phyloP scores from a whole-genome alignment of 2,329 filamentous ascomycete genomes.

The Venturiaceae sp. region DNA sequence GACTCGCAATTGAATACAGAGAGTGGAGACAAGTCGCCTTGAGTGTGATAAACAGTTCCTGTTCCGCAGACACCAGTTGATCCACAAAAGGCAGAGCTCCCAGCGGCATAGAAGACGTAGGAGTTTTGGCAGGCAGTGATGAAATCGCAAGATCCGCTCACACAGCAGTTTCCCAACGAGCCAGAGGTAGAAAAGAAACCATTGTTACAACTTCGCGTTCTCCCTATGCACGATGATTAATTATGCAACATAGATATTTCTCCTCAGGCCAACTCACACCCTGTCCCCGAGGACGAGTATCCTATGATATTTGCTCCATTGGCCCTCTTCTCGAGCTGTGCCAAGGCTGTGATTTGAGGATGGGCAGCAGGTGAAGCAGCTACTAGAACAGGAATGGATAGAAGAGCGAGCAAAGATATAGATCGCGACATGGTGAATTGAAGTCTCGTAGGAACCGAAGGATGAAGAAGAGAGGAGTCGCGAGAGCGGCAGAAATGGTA shows the following conservation, averaged over 20 bases:
- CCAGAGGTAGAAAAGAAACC: constrained; percentile 4
- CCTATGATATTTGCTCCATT: constrained; percentile 7
- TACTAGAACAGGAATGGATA: background rate
- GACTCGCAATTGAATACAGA: constrained; percentile 6
- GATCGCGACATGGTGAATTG: background rate
- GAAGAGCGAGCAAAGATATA: background rate
- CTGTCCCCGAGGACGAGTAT: background rate
- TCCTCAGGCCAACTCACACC: background rate
- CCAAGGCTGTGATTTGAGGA: background rate
- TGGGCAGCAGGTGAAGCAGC: background rate
- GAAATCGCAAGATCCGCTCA: background rate
- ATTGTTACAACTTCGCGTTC: constrained; percentile 5
- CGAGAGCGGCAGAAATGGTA: background rate
- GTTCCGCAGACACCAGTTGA: background rate
- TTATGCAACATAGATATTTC: background rate
- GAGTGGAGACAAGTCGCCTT: constrained; percentile 1
- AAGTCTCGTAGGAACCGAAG: background rate
- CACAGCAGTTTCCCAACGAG: constrained; percentile 2
- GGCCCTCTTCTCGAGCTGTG: background rate
- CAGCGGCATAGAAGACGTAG: background rate
- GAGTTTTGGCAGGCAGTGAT: background rate
- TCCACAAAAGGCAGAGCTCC: background rate
- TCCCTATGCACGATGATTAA: background rate
- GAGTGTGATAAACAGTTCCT: background rate
- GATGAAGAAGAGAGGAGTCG: background rate